These are phyloP conservation scores for Pleurotus giganteus DNA, from an alignment of 768 basidiomycete genomes.

Conservation along the genomic window DNA sequence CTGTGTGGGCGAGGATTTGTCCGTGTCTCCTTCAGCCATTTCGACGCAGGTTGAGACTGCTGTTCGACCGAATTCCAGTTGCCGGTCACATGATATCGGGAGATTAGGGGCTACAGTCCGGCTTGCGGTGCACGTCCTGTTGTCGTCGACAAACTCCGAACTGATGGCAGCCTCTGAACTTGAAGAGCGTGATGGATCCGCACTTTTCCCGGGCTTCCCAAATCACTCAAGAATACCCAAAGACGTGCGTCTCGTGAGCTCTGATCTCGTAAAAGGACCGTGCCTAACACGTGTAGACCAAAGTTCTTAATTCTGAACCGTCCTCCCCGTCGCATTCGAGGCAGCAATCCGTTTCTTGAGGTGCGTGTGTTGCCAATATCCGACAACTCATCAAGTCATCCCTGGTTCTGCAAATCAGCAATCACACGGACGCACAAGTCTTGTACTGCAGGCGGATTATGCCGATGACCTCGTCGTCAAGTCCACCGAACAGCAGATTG, in stretches of 20 bases:
- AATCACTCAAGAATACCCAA: slow-evolving; percentile 18
- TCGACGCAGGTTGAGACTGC: background rate
- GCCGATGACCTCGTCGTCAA: slow-evolving; percentile 22
- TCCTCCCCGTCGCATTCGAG: slow-evolving; percentile 35
- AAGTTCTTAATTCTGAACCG: slow-evolving; percentile 34
- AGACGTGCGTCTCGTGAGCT: slow-evolving; percentile 25
- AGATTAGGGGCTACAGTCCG: background rate
- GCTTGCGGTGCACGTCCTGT: background rate
- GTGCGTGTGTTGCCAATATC: slow-evolving; percentile 20
- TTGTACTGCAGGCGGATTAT: slow-evolving; percentile 28
- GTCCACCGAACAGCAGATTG: slow-evolving; percentile 15
- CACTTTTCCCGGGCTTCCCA: slow-evolving; percentile 3
- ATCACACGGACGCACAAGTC: slow-evolving; percentile 12
- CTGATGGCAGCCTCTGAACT: too few species aligned
- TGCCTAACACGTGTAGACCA: slow-evolving; percentile 50
- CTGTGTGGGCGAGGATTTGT: too few species aligned
- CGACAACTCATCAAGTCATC: slow-evolving; percentile 1
- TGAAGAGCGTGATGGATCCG: slow-evolving; percentile 2
- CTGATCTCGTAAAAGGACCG: slow-evolving; percentile 19
- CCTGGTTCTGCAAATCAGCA: background rate
- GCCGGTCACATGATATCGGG: background rate
- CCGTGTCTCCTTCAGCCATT: too few species aligned
- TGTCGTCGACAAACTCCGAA: slow-evolving; percentile 4
- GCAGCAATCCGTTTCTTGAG: slow-evolving; percentile 21
- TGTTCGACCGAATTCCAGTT: background rate